Conservation (phyloP, 768 basidiomycete species). For the Leccinum pellstonianum region DNA sequence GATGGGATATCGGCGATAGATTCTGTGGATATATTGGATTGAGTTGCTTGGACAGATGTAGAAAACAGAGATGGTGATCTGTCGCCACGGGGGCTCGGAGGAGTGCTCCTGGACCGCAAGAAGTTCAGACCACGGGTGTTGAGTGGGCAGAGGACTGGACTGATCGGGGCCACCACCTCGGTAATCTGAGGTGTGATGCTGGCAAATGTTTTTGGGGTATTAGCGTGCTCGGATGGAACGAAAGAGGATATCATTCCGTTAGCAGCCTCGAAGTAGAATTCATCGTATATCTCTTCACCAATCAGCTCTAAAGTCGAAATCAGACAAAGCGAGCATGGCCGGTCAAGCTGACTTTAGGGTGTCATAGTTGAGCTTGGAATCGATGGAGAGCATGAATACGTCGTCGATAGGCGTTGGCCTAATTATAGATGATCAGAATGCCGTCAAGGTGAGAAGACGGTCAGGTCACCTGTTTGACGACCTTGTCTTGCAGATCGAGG, state of each 20-base stretch:
- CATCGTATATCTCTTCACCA: slow-evolving; percentile 91
- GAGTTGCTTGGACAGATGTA: slow-evolving; percentile 5
- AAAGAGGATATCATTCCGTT: slow-evolving; percentile 50
- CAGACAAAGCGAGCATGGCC: too few species aligned
- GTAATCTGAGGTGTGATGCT: slow-evolving; percentile 4
- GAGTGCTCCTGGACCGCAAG: slow-evolving; percentile 50
- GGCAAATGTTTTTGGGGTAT: slow-evolving; percentile 29
- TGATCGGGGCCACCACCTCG: slow-evolving; percentile 12
- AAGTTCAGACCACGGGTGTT: slow-evolving; percentile 50
- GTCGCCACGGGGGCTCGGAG: slow-evolving; percentile 35
- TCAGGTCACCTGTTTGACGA: too few species aligned
- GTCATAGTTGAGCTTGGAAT: too few species aligned
- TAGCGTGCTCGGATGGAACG: slow-evolving; percentile 33
- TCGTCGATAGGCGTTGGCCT: too few species aligned
- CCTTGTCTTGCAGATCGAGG: too few species aligned
- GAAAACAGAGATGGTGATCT: slow-evolving; percentile 7
- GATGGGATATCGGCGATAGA: neutral
- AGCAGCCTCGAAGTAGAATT: slow-evolving; percentile 81
- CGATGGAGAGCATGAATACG: too few species aligned
- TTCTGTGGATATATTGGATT: neutral
- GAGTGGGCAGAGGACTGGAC: slow-evolving; percentile 37
- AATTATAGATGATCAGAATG: too few species aligned
- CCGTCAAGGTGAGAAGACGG: too few species aligned
- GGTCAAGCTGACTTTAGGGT: too few species aligned
- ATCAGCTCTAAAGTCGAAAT: slow-evolving; percentile 73